Conservation (phyloP, 2,329 filamentous ascomycete genomes). For the Alternaria burnsii region DNA sequence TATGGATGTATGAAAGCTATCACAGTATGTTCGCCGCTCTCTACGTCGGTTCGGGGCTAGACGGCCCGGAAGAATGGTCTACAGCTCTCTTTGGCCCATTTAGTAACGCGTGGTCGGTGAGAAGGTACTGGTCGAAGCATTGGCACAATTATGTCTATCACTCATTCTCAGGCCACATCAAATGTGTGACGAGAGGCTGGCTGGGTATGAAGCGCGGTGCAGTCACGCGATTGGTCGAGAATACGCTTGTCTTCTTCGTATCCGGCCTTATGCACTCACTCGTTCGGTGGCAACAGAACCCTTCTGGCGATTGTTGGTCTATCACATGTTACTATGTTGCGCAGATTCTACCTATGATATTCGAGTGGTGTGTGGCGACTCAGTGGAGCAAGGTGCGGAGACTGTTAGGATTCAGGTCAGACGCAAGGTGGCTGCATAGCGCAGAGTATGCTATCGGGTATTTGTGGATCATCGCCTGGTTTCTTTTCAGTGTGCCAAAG, state of each 20-base stretch:
- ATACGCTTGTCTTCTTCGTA: slow-evolving; percentile 25
- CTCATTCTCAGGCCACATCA: slow-evolving; percentile 23
- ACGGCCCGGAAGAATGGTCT: slow-evolving; percentile 19
- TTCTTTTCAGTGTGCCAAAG: slow-evolving; percentile 28
- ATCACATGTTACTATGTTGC: slow-evolving; percentile 25
- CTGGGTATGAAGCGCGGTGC: slow-evolving; percentile 11
- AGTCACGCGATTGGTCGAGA: slow-evolving; percentile 25
- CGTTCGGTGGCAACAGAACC: slow-evolving; percentile 20
- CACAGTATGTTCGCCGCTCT: slow-evolving; percentile 25
- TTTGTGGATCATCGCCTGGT: slow-evolving; percentile 27
- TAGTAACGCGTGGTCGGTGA: slow-evolving; percentile 15
- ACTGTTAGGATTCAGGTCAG: slow-evolving; percentile 1
- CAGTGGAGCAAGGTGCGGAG: slow-evolving; percentile 11
- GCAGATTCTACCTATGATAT: slow-evolving; percentile 30
- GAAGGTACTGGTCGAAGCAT: slow-evolving; percentile 30
- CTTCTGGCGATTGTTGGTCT: slow-evolving; percentile 17
- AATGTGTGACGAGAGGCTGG: slow-evolving; percentile 23
- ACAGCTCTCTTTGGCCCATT: slow-evolving; percentile 20
- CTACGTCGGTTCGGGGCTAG: slow-evolving; percentile 16
- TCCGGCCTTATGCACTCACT: slow-evolving; percentile 28
- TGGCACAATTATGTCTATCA: slow-evolving; percentile 34
- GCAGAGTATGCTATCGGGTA: slow-evolving; percentile 24
- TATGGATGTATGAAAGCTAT: slow-evolving; percentile 21
- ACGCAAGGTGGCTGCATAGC: not conserved
- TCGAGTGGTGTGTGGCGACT: slow-evolving; percentile 19